A percentile compares a stretch with the other conserved stretches of the same genome.
Conservation (phyloP, 441 rosid genomes). For the Sinapis alba region DNA sequence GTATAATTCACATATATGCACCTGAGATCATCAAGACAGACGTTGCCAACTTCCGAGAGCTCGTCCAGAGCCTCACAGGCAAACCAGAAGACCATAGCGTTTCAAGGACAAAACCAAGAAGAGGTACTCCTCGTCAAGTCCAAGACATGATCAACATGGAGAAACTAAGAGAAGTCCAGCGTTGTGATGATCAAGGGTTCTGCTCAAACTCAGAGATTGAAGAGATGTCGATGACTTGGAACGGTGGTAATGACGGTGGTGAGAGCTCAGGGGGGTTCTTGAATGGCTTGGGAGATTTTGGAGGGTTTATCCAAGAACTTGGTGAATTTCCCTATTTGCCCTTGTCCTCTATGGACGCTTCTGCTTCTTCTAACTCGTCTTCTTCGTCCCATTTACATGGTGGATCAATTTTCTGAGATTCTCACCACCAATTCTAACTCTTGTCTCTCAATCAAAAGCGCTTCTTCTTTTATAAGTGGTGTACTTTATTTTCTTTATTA, state of each 20-base stretch:
- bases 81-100: conserved; percentile 41
- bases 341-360: conserved; percentile 42
- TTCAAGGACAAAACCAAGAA: conserved; percentile 28
- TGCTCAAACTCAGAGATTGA: conserved; percentile 29
- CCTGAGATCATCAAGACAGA: conserved; percentile 97
- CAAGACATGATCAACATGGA: conserved; percentile 22
- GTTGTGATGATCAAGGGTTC: conserved; percentile 33
- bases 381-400: conserved; percentile 36
- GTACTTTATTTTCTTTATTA: conserved; percentile 12
- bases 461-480: not conserved
- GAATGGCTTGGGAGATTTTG: conserved; percentile 62
- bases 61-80: conserved; percentile 91
- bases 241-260: conserved; percentile 21
- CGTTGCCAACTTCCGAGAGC: conserved; percentile 77
- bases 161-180: conserved; percentile 9
- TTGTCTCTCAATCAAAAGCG: not conserved
- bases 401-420: conserved; percentile 33
- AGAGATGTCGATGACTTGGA: conserved; percentile 40
- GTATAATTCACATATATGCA: conserved; percentile 89
- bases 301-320: conserved; percentile 71
- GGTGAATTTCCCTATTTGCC: conserved; percentile 59
- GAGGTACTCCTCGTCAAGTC: conserved; percentile 20
- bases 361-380: conserved; percentile 35
- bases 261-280: conserved; percentile 57
- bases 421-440: conserved; percentile 26